A percentile compares a stretch with the other conserved stretches of the same genome.
Evolutionary conservation across 73 alveolate genomes (phyloP).

Genomic region (Paramecium tetraurelia): DNA sequence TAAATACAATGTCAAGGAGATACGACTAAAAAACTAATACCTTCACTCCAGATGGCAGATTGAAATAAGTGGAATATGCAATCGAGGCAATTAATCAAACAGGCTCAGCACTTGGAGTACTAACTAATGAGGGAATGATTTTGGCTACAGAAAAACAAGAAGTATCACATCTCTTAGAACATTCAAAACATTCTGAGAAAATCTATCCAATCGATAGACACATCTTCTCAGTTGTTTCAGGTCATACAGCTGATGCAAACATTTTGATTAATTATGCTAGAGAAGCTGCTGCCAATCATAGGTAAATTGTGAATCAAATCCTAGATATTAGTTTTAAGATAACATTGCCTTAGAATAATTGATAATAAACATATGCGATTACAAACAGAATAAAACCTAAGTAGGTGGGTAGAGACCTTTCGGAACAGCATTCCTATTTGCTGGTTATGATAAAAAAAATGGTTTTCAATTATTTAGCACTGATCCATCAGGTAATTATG

Average conservation of each 20-base stretch:
- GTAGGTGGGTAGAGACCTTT: conserved; percentile 77
- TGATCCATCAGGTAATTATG: conserved; percentile 80
- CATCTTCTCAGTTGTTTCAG: conserved; percentile 73
- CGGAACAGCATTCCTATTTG: conserved; percentile 79
- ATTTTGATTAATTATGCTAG: conserved; percentile 71
- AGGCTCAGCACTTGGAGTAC: conserved; percentile 70
- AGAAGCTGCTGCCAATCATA: conserved; percentile 68
- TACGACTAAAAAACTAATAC: conserved; percentile 85
- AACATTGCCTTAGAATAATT: conserved; percentile 72
- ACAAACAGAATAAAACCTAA: conserved; percentile 73
- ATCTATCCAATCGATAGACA: conserved; percentile 64
- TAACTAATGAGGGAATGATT: conserved; percentile 73
- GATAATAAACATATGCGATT: conserved; percentile 69
- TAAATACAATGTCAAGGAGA: conserved; percentile 68
- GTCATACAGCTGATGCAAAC: conserved; percentile 79
- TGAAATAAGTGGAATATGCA: conserved; percentile 73
- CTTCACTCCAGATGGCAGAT: conserved; percentile 86
- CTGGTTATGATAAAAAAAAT: conserved; percentile 73
- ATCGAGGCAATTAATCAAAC: conserved; percentile 73
- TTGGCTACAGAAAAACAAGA: conserved; percentile 72
- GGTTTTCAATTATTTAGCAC: conserved; percentile 75
- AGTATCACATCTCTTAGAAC: conserved; percentile 68
- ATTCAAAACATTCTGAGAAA: conserved; percentile 63
- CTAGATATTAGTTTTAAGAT: conserved; percentile 57
- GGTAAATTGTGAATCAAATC: background rate